Evolutionary conservation across 108 stramenopile species (phyloP).

Genomic region (Tribonema minus): DNA sequence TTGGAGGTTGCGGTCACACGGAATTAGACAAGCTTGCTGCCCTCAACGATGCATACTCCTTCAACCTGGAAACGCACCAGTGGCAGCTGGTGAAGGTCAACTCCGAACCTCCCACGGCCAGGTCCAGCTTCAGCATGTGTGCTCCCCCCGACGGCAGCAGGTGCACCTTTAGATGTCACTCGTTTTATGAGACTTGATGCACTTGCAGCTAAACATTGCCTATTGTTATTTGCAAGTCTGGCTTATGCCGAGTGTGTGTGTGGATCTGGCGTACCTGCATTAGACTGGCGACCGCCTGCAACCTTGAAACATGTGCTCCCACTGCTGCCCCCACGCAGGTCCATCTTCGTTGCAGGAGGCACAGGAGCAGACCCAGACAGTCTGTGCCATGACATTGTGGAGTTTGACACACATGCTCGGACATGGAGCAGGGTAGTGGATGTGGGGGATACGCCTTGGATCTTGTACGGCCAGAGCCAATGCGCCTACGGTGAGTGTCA

Average conservation of each 20-base stretch:
- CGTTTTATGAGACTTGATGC: too few relatives aligned
- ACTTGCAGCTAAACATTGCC: too few relatives aligned
- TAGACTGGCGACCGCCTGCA: too few relatives aligned
- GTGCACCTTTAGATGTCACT: too few relatives aligned
- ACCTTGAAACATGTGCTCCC: too few relatives aligned
- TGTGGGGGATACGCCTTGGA: constrained; percentile 33
- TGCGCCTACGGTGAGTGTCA: constrained; percentile 40
- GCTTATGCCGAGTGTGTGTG: too few relatives aligned
- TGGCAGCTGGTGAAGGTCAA: constrained; percentile 9
- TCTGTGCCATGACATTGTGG: constrained; percentile 17
- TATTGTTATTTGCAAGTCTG: too few relatives aligned
- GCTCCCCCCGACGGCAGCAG: constrained; percentile 4
- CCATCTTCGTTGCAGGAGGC: constrained; percentile 25
- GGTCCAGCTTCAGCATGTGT: constrained; percentile 40
- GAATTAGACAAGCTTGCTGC: constrained; percentile 28
- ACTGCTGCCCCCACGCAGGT: too few relatives aligned
- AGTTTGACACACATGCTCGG: constrained; percentile 9
- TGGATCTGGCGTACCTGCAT: too few relatives aligned
- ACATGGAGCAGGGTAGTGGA: constrained; percentile 20
- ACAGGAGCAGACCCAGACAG: constrained; percentile 37
- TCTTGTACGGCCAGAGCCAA: constrained; percentile 36
- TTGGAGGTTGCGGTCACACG: too few relatives aligned
- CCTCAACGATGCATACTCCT: constrained; percentile 32
- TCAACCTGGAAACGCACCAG: constrained; percentile 21
- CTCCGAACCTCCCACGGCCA: constrained; percentile 4